Evolutionary conservation across 176 grass and related monocot species (phyloP), one percentile per base, ranked within the genome.

Genomic region (Melocanna baccifera): DNA sequence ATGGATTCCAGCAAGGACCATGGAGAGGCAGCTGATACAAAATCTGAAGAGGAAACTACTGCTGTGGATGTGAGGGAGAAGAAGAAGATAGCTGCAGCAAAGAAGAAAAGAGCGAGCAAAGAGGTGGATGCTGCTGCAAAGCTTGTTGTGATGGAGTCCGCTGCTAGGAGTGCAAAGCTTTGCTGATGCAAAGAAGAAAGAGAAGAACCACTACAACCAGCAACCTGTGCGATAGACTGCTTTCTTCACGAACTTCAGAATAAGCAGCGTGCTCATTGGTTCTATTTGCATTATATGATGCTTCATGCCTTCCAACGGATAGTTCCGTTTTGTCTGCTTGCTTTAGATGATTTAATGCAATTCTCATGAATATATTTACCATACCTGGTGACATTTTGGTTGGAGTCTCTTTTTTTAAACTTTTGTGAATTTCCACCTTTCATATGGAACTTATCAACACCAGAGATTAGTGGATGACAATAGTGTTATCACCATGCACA

Each of bases 161-260:
- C 89, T 51, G 89, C 92, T 48, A 94, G 92, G 81, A 91, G 65
- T 59, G 89, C 92, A 18, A 88, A 78, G 34, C 86, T 94, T 94
- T 20, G 84, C 89, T 23, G 89, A 86, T 46, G 89, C 92, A 18
- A 94, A 94, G 76, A 91, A 94, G 86, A 94, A 89, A 84, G 92
- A 94, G 81, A 94, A 94, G 76, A 89, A 62, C 64, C 92, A 94
- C 80, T 94, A 94, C 65, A 94, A 91, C 65, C 84, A 94, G 67
- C 92, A 87, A 61, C 89, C 92, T 1, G 83, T 89, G 37, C 83
- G 92, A 71, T 89, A 81, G 79, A 75, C 55, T 28, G 73, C 46
- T 56, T 59, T 22, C 64, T 14, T 56, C 36, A 28, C 23, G 4
- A 29, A 68, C 34, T 45, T 82, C 18, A 45, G 50, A 72, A 61